Evolutionary conservation across 805 yeast species (phyloP).

Genomic region (Wickerhamomyces rabaulensis): DNA sequence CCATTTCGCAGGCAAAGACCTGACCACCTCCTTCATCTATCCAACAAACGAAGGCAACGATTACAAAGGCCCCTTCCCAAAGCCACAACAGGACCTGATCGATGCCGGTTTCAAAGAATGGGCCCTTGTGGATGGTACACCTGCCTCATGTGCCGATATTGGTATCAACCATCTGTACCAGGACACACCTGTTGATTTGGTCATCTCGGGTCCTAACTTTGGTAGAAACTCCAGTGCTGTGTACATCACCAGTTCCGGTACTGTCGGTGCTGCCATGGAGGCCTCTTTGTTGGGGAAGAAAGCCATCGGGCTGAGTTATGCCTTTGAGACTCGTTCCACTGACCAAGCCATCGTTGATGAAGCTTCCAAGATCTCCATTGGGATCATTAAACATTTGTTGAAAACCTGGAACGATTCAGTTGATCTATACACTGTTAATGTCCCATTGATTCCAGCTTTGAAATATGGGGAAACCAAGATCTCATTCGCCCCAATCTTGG

Average conservation of each 20-base stretch:
- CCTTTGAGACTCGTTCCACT: slow-evolving; percentile 52
- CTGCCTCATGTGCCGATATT: slow-evolving; percentile 91
- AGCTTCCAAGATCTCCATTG: slow-evolving; percentile 67
- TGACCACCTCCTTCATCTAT: slow-evolving; percentile 61
- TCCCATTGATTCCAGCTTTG: slow-evolving; percentile 63
- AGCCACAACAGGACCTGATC: slow-evolving; percentile 38
- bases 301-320: slow-evolving; percentile 80
- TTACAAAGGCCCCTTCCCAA: slow-evolving; percentile 63
- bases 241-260: slow-evolving; percentile 87
- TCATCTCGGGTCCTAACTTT: slow-evolving; percentile 91
- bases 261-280: slow-evolving; percentile 96
- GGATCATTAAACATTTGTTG: slow-evolving; percentile 54
- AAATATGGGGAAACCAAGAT: slow-evolving; percentile 54
- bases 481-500: slow-evolving; percentile 70
- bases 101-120: slow-evolving; percentile 57
- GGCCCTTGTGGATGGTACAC: slow-evolving; percentile 87
- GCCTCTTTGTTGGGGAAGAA: slow-evolving; percentile 63
- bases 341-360: slow-evolving; percentile 32
- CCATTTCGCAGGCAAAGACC: slow-evolving; percentile 74
- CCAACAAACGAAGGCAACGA: slow-evolving; percentile 46
- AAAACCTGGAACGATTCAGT: slow-evolving; percentile 50
- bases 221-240: slow-evolving; percentile 90
- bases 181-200: slow-evolving; percentile 66
- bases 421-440: slow-evolving; percentile 78
- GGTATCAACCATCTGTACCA: slow-evolving; percentile 70